phyloP scores from a whole-genome alignment of 352 stramenopile genomes.

The Phytophthora hybrid region DNA sequence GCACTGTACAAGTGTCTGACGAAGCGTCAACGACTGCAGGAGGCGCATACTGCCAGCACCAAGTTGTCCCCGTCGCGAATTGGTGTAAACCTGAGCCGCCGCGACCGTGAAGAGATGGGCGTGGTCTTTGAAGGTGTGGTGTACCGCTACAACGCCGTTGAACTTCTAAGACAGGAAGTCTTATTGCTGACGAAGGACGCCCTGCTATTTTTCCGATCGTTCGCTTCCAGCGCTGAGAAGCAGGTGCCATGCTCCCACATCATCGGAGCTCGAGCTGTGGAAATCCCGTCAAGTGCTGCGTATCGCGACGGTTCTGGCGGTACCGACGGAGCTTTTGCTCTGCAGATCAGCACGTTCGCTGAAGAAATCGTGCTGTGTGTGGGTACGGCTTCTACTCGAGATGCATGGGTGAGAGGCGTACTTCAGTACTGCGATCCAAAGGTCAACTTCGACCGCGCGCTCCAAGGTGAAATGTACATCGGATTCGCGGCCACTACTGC shows the following conservation, averaged over 20 bases:
- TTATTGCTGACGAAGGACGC: slow-evolving; percentile 65
- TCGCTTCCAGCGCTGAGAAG: slow-evolving; percentile 65
- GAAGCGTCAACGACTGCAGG: slow-evolving; percentile 58
- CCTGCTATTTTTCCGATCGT: slow-evolving; percentile 77
- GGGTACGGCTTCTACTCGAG: slow-evolving; percentile 61
- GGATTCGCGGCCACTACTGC: slow-evolving; percentile 44
- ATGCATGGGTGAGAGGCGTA: slow-evolving; percentile 72
- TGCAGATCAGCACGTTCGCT: slow-evolving; percentile 78
- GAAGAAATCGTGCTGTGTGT: slow-evolving; percentile 84
- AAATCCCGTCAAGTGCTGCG: slow-evolving; percentile 35
- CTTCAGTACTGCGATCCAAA: slow-evolving; percentile 61
- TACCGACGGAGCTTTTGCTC: slow-evolving; percentile 50
- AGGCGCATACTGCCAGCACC: slow-evolving; percentile 44
- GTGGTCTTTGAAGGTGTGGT: slow-evolving; percentile 76
- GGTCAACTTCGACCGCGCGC: slow-evolving; percentile 53
- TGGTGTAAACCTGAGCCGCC: slow-evolving; percentile 73
- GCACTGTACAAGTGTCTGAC: slow-evolving; percentile 70
- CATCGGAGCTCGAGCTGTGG: slow-evolving; percentile 56
- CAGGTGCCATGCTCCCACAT: slow-evolving; percentile 52
- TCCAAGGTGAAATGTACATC: slow-evolving; percentile 50
- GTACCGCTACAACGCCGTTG: slow-evolving; percentile 71
- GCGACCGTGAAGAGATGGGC: slow-evolving; percentile 62
- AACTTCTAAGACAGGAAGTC: slow-evolving; percentile 78
- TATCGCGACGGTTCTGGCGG: slow-evolving; percentile 17
- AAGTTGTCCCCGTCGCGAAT: slow-evolving; percentile 63